phyloP scores from a whole-genome alignment of 1,284 basidiomycete species.

The Golubevia sp. region DNA sequence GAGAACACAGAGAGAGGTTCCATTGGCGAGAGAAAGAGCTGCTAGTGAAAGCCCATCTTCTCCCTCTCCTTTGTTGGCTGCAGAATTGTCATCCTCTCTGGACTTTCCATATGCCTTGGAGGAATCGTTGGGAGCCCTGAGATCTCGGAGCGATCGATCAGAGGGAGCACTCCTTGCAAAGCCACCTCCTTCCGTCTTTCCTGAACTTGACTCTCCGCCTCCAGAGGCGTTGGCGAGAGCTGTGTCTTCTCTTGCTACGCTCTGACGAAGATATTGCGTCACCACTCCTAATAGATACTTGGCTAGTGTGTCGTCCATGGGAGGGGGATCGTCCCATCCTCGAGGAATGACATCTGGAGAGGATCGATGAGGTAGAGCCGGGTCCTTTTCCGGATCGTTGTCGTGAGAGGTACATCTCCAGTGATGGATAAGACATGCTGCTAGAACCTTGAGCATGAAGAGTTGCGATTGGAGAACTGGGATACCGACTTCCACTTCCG shows the following conservation, averaged over 20 bases:
- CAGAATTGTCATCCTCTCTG: conserved; percentile 12
- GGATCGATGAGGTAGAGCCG: conserved; percentile 33
- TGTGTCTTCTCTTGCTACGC: no score
- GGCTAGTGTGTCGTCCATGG: conserved; percentile 84
- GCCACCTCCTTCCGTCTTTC: no score
- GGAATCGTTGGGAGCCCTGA: conserved; percentile 17
- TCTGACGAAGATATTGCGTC: no score
- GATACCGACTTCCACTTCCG: conserved; percentile 33
- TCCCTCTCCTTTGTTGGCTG: not conserved
- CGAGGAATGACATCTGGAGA: not conserved
- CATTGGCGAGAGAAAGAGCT: conserved; percentile 30
- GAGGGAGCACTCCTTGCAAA: no score
- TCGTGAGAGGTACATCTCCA: conserved; percentile 66
- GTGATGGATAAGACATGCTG: conserved; percentile 75
- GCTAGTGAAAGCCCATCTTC: conserved; percentile 5
- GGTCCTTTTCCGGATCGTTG: conserved; percentile 1
- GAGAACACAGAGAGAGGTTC: conserved; percentile 36
- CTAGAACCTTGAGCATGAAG: conserved; percentile 82
- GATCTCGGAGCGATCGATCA: conserved; percentile 30
- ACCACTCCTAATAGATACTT: conserved; percentile 77
- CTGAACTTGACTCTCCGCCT: not conserved
- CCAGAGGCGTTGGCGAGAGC: not conserved
- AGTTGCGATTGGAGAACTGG: conserved; percentile 82
- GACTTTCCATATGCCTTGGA: conserved; percentile 20
- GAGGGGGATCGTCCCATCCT: conserved; percentile 71